Percentiles rank a stretch among this genome's conserved stretches.
These are phyloP conservation scores for Amauroascus niger DNA, from an alignment of 2,329 filamentous ascomycete genomes.

Conservation along the genomic window DNA sequence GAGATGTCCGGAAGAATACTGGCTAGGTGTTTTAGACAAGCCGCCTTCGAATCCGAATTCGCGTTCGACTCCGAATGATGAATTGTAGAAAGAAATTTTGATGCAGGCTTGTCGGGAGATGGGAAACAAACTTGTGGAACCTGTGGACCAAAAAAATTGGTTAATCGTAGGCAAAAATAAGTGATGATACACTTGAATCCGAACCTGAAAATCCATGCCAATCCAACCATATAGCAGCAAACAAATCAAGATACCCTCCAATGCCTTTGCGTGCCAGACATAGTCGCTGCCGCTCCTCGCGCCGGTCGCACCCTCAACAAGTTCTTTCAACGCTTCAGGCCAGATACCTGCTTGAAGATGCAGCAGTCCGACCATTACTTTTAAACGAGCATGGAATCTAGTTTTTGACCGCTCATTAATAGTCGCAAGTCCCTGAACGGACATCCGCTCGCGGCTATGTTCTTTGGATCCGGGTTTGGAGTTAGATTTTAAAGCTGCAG, in stretches of 20 bases:
- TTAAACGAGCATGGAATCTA: conserved; percentile 69
- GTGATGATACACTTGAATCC: not conserved
- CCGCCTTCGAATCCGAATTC: conserved; percentile 31
- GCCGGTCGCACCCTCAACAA: conserved; percentile 67
- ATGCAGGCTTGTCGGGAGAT: conserved; percentile 39
- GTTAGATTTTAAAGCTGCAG: conserved; percentile 29
- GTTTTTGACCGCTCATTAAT: conserved; percentile 67
- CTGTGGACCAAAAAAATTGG: conserved; percentile 22
- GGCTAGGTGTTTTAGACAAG: conserved; percentile 43
- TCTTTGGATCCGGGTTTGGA: conserved; percentile 41
- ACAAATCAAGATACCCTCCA: conserved; percentile 77
- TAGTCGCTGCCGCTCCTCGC: conserved; percentile 78
- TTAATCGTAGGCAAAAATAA: not conserved
- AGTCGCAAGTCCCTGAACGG: conserved; percentile 59
- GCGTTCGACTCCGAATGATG: conserved; percentile 19
- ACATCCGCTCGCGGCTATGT: conserved; percentile 52
- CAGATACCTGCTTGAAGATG: conserved; percentile 85
- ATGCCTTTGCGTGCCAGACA: conserved; percentile 92
- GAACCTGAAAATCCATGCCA: conserved; percentile 60
- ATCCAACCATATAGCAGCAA: conserved; percentile 77
- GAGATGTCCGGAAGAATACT: conserved; percentile 47
- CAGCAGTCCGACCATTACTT: conserved; percentile 71
- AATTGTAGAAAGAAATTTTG: conserved; percentile 35
- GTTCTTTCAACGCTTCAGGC: conserved; percentile 75
- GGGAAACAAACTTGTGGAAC: conserved; percentile 48